Base-by-base conservation (phyloP, 2,329 filamentous ascomycete species). In the Talaromyces funiculosus region DNA sequence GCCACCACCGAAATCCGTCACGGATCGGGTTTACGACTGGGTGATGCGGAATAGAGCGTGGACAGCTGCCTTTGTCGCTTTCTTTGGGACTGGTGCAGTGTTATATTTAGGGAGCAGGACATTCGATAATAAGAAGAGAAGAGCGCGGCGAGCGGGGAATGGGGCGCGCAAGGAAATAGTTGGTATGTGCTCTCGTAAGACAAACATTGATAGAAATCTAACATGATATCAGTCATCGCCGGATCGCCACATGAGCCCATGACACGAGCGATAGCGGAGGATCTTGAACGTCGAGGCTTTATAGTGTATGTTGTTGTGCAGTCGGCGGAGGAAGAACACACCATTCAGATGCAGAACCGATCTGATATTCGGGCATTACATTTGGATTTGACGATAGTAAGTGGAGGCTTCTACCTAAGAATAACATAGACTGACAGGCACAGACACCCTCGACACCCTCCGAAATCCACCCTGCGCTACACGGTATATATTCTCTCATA, bases 281-380 rank as follows among this genome's bases (percentile, higher is more conserved):
- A 99, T 71, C 80, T 99, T 66, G 94, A 97, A 77, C 83, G 92
- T 62, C 86, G 92, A 65, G 94, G 94, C 4, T 97, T 95, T 73
- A 90, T 97, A 63, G 90, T 97, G 60, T 99, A 92, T 73, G 82
- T 99, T 37, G 78, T 89, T 64, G 86, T 97, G 14, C 61, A 62
- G 26, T 60, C 61, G 3, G 57, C 42, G 8, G 61, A 62, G 38
- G 61, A 62, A 40, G 56, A 62, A 22, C 61, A 62, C 22, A 60
- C 57, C 4, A 60, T 62, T 51, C 85, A 90, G 62, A 83, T 85
- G 62, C 84, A 96, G 72, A 83, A 86, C n/a, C 83, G 91, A 63
- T 81, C 86, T 6, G 94, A 97, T 71, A 88, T 97, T 65, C 85
- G 89, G 64, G 86, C 93, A 7, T 77, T 99, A 61, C 86, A 86